Conservation (phyloP, 163 green algal species). For the Prototheca wickerhamii region DNA sequence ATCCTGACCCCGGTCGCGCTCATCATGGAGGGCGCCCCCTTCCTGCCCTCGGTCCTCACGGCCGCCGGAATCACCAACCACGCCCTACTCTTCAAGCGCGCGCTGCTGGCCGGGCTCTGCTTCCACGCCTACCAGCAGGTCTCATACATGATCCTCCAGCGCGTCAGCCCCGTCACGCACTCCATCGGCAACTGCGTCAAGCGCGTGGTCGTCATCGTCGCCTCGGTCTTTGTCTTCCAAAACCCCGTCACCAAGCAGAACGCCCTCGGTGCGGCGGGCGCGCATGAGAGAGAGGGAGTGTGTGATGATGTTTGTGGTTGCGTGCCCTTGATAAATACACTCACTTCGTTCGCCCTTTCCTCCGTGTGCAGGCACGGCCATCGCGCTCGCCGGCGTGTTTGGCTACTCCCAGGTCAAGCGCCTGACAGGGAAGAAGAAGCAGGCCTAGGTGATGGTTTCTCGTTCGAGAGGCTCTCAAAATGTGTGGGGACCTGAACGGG, state of each 20-base stretch:
- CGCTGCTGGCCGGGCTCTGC: slow-evolving; percentile 66
- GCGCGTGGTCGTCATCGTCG: slow-evolving; percentile 91
- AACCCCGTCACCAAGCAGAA: slow-evolving; percentile 85
- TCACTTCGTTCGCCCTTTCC: not conserved
- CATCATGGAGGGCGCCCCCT: slow-evolving; percentile 60
- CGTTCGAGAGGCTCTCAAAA: not conserved
- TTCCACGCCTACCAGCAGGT: slow-evolving; percentile 98
- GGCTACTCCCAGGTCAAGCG: slow-evolving; percentile 68
- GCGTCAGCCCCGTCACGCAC: slow-evolving; percentile 89
- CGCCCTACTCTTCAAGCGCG: slow-evolving; percentile 30
- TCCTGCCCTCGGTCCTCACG: slow-evolving; percentile 50
- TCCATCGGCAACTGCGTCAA: slow-evolving; percentile 98
- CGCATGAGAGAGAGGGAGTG: not conserved
- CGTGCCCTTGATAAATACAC: not conserved
- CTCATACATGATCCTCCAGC: slow-evolving; percentile 92
- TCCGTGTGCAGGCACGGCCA: slow-evolving; percentile 46
- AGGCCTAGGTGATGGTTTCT: slow-evolving; percentile 5
- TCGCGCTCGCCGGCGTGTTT: slow-evolving; percentile 74
- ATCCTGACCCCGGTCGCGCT: slow-evolving; percentile 75
- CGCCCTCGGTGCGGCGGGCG: slow-evolving; percentile 46
- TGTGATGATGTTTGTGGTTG: not conserved
- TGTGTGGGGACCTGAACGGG: not conserved
- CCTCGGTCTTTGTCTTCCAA: slow-evolving; percentile 84
- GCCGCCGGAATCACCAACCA: slow-evolving; percentile 31
- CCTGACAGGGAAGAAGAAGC: slow-evolving; percentile 22